phyloP scores from a whole-genome alignment of 768 basidiomycete species.

The Podaxis sp. region DNA sequence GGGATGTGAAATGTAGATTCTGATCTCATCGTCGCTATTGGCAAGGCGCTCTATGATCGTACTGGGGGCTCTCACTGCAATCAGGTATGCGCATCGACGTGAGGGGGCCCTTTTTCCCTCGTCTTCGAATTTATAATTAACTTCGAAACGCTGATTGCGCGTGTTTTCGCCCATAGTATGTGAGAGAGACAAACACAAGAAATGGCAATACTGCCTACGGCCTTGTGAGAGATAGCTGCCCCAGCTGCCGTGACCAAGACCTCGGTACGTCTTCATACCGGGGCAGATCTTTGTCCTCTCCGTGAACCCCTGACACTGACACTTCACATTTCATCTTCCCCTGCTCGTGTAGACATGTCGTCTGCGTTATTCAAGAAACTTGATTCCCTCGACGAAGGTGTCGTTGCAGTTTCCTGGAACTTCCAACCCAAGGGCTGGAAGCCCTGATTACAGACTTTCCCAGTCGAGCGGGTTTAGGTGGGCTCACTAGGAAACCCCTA shows the following conservation, averaged over 20 bases:
- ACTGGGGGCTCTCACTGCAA: constrained; percentile 56
- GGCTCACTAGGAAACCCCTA: neutral
- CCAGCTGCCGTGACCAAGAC: constrained; percentile 48
- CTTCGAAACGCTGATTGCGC: constrained; percentile 12
- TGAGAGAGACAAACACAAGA: constrained; percentile 51
- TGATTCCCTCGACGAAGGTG: constrained; percentile 45
- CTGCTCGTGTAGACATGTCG: constrained; percentile 57
- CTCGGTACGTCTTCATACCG: constrained; percentile 46
- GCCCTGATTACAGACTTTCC: constrained; percentile 29
- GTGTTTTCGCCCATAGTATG: constrained; percentile 40
- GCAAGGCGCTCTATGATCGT: constrained; percentile 48
- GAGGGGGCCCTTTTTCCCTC: neutral
- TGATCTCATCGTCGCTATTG: constrained; percentile 64
- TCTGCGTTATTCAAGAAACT: constrained; percentile 57
- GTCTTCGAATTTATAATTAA: constrained; percentile 11
- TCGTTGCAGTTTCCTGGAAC: constrained; percentile 57
- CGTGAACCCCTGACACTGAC: neutral
- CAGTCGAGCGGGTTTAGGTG: constrained; percentile 5
- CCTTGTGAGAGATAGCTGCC: constrained; percentile 57
- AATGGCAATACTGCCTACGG: constrained; percentile 53
- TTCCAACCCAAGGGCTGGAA: constrained; percentile 50
- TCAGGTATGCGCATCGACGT: constrained; percentile 41
- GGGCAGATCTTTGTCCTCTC: neutral
- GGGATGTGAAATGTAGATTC: constrained; percentile 47
- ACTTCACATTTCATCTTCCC: neutral